phyloP scores from a whole-genome alignment of 1,284 basidiomycete genomes.

The Apiotrichum sp. region DNA sequence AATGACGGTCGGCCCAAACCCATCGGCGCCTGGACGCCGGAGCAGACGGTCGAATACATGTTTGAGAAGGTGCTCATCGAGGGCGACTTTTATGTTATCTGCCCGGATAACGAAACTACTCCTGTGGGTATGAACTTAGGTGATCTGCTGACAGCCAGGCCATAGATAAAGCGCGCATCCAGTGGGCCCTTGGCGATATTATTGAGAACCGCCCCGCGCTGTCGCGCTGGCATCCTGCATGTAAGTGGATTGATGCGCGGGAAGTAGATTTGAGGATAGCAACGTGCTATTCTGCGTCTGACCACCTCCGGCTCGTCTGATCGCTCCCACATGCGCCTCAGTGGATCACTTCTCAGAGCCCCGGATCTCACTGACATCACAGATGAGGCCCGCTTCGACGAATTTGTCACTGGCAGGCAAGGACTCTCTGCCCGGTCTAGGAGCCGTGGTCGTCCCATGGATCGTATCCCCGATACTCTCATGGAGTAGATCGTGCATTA shows the following conservation, averaged over 20 bases:
- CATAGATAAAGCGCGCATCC: slow-evolving; percentile 58
- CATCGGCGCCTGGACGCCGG: slow-evolving; percentile 77
- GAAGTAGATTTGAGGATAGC: no score
- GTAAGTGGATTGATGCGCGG: slow-evolving; percentile 21
- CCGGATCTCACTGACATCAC: neutral
- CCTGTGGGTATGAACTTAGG: slow-evolving; percentile 42
- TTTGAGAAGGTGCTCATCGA: slow-evolving; percentile 65
- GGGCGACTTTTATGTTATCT: slow-evolving; percentile 84
- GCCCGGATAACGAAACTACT: slow-evolving; percentile 81
- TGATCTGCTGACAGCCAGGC: slow-evolving; percentile 22
- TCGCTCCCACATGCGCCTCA: no score
- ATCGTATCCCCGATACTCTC: slow-evolving; percentile 10
- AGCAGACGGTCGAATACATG: slow-evolving; percentile 87
- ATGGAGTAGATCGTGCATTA: no score
- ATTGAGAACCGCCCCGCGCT: slow-evolving; percentile 56
- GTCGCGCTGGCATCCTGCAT: slow-evolving; percentile 49
- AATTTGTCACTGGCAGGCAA: slow-evolving; percentile 35
- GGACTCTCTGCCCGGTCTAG: slow-evolving; percentile 33
- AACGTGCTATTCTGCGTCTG: no score
- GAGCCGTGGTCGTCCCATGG: slow-evolving; percentile 29
- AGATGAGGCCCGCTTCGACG: slow-evolving; percentile 46
- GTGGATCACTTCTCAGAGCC: no score
- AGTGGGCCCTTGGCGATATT: slow-evolving; percentile 76
- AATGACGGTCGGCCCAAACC: slow-evolving; percentile 56
- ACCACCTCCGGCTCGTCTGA: no score